phyloP scores from a whole-genome alignment of 768 basidiomycete genomes.

The Russula earlei region DNA sequence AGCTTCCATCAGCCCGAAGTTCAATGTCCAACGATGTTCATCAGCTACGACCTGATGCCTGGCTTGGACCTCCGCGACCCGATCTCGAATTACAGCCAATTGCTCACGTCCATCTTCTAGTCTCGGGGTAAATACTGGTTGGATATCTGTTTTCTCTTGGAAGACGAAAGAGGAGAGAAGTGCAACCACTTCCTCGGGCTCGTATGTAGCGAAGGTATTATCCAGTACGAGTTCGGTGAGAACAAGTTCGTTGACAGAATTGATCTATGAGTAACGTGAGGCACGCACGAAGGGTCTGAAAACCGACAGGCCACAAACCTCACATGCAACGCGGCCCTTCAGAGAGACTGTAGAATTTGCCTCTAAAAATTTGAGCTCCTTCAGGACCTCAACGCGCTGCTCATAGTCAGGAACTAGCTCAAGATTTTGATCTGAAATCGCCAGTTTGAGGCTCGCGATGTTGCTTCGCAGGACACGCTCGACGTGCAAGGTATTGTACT shows the following conservation, averaged over 20 bases:
- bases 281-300: not conserved
- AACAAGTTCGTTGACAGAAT: conserved; percentile 94
- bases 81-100: conserved; percentile 68
- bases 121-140: conserved; percentile 72
- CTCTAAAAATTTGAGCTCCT: conserved; percentile 88
- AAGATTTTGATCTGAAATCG: conserved; percentile 92
- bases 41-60: conserved; percentile 67
- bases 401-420: conserved; percentile 97
- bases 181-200: conserved; percentile 94
- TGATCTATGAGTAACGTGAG: conserved; percentile 62
- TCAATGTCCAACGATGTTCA: conserved; percentile 69
- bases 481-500: conserved; percentile 75
- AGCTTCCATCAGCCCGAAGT: conserved; percentile 89
- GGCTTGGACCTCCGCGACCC: conserved; percentile 74
- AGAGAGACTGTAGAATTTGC: conserved; percentile 91
- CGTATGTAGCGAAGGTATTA: conserved; percentile 83
- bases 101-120: conserved; percentile 72
- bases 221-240: conserved; percentile 95
- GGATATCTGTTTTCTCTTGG: conserved; percentile 92
- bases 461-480: conserved; percentile 65
- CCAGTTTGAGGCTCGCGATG: conserved; percentile 69
- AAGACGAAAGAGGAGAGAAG: conserved; percentile 95
- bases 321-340: conserved; percentile 97
- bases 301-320: conserved; percentile 40
- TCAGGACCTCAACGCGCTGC: conserved; percentile 82